Evolutionary conservation across 2,329 filamentous ascomycete species (phyloP).

Genomic region (Furcasterigmium sp.): DNA sequence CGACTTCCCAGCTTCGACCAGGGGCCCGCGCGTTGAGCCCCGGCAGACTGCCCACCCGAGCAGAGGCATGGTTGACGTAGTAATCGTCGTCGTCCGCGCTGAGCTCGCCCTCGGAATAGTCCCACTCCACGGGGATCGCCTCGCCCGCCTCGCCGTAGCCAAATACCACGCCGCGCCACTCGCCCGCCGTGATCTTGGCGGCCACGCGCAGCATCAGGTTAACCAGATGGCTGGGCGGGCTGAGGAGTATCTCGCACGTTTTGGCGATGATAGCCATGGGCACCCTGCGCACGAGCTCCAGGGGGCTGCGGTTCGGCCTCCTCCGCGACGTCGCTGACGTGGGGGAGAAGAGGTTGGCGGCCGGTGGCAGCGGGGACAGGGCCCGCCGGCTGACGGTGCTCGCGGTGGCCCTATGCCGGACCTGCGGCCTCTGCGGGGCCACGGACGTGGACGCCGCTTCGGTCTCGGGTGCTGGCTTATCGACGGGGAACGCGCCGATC

Average conservation of each 20-base stretch:
- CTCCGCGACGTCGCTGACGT: conserved; percentile 18
- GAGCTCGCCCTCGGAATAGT: conserved; percentile 52
- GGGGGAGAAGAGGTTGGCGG: conserved; percentile 60
- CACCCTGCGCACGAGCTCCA: conserved; percentile 44
- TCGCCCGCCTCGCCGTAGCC: conserved; percentile 49
- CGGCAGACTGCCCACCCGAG: conserved; percentile 5
- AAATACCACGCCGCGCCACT: conserved; percentile 56
- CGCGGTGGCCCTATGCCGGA: conserved; percentile 51
- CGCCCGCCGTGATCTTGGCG: conserved; percentile 62
- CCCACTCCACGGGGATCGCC: conserved; percentile 54
- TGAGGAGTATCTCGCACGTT: conserved; percentile 70
- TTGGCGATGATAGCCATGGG: conserved; percentile 67
- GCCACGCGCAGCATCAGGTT: conserved; percentile 77
- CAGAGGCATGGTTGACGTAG: too few relatives aligned
- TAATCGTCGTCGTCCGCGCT: conserved; percentile 48
- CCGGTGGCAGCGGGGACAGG: conserved; percentile 62
- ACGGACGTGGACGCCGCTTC: conserved; percentile 15
- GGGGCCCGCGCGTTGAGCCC: conserved; percentile 6
- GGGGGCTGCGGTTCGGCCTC: conserved; percentile 29
- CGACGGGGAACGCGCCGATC: conserved; percentile 4
- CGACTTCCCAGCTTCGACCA: conserved; percentile 11
- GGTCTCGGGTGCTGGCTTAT: conserved; percentile 6
- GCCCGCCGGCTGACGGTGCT: conserved; percentile 46
- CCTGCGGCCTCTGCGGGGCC: conserved; percentile 29
- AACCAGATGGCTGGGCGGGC: conserved; percentile 75